A percentile compares a stretch with the other conserved stretches of the same genome.
These are phyloP conservation scores for Akanthomyces lecanii DNA, from an alignment of 2,329 filamentous ascomycete genomes.

Conservation along the genomic window DNA sequence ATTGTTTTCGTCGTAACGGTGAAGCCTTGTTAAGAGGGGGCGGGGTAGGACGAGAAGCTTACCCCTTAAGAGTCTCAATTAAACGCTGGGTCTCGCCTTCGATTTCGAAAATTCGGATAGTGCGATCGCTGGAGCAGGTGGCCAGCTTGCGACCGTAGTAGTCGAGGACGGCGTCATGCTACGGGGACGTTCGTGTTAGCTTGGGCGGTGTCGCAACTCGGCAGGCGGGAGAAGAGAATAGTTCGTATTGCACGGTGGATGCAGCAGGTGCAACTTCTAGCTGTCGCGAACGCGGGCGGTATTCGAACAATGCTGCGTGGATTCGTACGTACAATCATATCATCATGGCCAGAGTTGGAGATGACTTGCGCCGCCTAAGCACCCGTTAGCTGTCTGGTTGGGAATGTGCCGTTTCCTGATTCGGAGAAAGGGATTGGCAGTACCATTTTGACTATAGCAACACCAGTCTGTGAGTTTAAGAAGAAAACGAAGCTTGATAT, in stretches of 20 bases:
- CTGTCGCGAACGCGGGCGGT: neutral
- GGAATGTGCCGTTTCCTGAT: neutral
- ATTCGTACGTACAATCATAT: constrained; percentile 86
- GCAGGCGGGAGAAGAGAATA: neutral
- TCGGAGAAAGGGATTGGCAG: neutral
- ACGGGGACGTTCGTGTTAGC: constrained; percentile 22
- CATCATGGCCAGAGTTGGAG: constrained; percentile 68
- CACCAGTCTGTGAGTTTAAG: neutral
- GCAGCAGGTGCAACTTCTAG: neutral
- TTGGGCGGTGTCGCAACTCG: constrained; percentile 11
- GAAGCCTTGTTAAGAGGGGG: neutral
- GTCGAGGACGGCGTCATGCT: constrained; percentile 98
- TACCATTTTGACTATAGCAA: constrained; percentile 15
- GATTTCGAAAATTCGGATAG: constrained; percentile 98
- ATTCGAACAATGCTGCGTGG: neutral
- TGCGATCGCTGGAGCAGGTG: constrained; percentile 96
- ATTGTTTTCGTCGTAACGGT: neutral
- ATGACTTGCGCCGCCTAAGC: constrained; percentile 41
- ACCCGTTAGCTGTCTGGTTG: neutral
- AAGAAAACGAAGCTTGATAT: neutral
- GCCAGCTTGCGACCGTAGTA: constrained; percentile 96
- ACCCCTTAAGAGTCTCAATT: constrained; percentile 93
- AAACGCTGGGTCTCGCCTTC: constrained; percentile 88
- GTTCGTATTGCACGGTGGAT: neutral
- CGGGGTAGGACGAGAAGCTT: constrained; percentile 29